phyloP scores from a whole-genome alignment of 2,329 filamentous ascomycete genomes.

The Ploettnerulaceae sp. region DNA sequence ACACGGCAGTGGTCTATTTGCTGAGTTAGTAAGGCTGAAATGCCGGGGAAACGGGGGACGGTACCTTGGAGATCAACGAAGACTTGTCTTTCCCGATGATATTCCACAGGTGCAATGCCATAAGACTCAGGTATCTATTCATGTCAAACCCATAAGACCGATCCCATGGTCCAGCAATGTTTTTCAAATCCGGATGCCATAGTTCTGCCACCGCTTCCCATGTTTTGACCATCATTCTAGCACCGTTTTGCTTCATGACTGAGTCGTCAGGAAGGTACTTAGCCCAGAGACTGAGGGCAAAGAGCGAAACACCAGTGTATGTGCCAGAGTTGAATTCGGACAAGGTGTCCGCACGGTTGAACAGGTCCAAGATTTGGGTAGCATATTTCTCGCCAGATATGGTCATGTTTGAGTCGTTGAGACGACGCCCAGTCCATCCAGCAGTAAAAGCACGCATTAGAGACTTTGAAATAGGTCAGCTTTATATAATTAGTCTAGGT shows the following conservation, averaged over 20 bases:
- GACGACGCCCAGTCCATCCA: slow-evolving; percentile 52
- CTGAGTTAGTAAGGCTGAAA: background rate
- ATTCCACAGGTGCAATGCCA: slow-evolving; percentile 55
- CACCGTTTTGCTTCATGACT: slow-evolving; percentile 47
- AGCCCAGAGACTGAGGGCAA: slow-evolving; percentile 52
- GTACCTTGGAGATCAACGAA: slow-evolving; percentile 23
- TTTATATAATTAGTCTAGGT: background rate
- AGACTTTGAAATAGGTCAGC: slow-evolving; percentile 18
- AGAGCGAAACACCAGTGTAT: slow-evolving; percentile 58
- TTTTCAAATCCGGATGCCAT: slow-evolving; percentile 55
- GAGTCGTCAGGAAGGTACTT: slow-evolving; percentile 53
- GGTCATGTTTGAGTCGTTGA: slow-evolving; percentile 56
- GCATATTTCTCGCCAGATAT: slow-evolving; percentile 51
- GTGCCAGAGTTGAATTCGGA: slow-evolving; percentile 53
- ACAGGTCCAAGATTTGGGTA: slow-evolving; percentile 51
- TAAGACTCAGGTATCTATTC: slow-evolving; percentile 55
- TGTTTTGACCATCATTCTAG: slow-evolving; percentile 46
- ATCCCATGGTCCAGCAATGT: slow-evolving; percentile 62
- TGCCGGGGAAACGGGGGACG: background rate
- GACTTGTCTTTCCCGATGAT: slow-evolving; percentile 43
- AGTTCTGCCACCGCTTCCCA: slow-evolving; percentile 49
- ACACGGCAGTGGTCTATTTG: slow-evolving; percentile 37
- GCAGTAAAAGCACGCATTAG: slow-evolving; percentile 60
- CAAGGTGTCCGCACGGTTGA: slow-evolving; percentile 50
- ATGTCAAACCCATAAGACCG: slow-evolving; percentile 59